Percentiles rank a stretch among this genome's conserved stretches.
Evolutionary conservation across 2,329 filamentous ascomycete genomes (phyloP).

Genomic region (Pseudogymnoascus sp.): DNA sequence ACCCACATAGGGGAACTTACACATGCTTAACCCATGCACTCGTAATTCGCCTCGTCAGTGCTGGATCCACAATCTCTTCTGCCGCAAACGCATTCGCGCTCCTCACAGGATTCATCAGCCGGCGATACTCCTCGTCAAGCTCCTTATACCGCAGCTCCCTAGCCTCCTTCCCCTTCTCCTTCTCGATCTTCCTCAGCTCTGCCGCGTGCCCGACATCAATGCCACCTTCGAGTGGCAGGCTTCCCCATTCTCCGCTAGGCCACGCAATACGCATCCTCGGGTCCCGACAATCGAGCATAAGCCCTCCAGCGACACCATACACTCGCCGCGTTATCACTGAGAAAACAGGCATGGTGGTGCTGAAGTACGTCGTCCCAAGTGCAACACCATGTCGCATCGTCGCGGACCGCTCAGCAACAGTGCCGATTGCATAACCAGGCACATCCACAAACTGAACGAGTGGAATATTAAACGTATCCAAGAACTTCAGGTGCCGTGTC

Average conservation of each 20-base stretch:
- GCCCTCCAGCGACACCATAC: slow-evolving; percentile 54
- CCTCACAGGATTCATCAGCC: slow-evolving; percentile 55
- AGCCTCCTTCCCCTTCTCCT: slow-evolving; percentile 39
- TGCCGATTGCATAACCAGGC: slow-evolving; percentile 55
- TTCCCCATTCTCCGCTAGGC: slow-evolving; percentile 56
- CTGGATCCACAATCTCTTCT: slow-evolving; percentile 57
- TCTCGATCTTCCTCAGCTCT: slow-evolving; percentile 47
- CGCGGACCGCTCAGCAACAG: slow-evolving; percentile 50
- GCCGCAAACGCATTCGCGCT: slow-evolving; percentile 56
- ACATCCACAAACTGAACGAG: slow-evolving; percentile 55
- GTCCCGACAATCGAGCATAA: slow-evolving; percentile 55
- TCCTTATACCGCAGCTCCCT: slow-evolving; percentile 38
- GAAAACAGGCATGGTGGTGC: slow-evolving; percentile 54
- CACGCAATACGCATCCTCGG: slow-evolving; percentile 53
- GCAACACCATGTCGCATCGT: slow-evolving; percentile 58
- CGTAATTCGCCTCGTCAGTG: slow-evolving; percentile 45
- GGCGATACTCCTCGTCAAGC: slow-evolving; percentile 49
- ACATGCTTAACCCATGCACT: slow-evolving; percentile 47
- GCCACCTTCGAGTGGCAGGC: slow-evolving; percentile 52
- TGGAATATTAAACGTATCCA: slow-evolving; percentile 57
- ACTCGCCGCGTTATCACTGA: slow-evolving; percentile 51
- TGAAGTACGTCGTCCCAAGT: slow-evolving; percentile 52
- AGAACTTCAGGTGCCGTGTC: slow-evolving; percentile 50
- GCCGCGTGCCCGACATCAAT: slow-evolving; percentile 55
- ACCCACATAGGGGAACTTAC: slow-evolving; percentile 31